Conservation (phyloP, 2,329 filamentous ascomycete species). For the Nigrograna mackinnonii region DNA sequence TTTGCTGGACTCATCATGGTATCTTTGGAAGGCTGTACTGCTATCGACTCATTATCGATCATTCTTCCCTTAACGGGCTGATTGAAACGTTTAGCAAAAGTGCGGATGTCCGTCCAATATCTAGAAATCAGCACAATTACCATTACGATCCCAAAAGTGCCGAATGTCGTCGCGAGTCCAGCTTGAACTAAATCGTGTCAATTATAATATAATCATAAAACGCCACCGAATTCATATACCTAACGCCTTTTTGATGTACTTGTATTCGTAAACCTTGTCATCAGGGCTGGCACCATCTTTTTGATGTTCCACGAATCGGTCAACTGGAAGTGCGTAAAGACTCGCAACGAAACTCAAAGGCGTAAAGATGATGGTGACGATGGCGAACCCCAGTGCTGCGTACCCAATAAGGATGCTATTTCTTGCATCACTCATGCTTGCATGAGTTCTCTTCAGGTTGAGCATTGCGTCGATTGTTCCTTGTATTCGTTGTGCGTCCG, state of each 20-base stretch:
- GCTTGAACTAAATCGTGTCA: neutral
- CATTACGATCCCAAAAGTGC: too few species aligned
- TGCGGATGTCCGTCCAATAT: too few species aligned
- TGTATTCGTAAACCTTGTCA: slow-evolving; percentile 1
- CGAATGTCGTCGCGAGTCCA: too few species aligned
- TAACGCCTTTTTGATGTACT: neutral
- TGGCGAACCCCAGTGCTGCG: slow-evolving; percentile 13
- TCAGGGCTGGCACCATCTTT: too few species aligned
- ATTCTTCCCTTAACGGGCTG: too few species aligned
- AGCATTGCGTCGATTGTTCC: slow-evolving; percentile 8
- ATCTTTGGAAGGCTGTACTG: too few species aligned
- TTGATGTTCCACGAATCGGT: neutral
- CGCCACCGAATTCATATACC: neutral
- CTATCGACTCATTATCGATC: too few species aligned
- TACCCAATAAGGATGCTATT: slow-evolving; percentile 6
- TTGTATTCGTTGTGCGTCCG: slow-evolving; percentile 10
- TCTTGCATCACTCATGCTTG: slow-evolving; percentile 12
- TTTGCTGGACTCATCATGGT: too few species aligned
- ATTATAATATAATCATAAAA: neutral
- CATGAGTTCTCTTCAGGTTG: slow-evolving; percentile 13
- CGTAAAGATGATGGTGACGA: slow-evolving; percentile 15
- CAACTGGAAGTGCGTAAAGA: slow-evolving; percentile 36
- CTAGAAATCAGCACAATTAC: too few species aligned
- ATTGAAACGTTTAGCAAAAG: too few species aligned
- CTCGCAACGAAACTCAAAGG: slow-evolving; percentile 12